These are phyloP conservation scores for Eucalyptus camaldulensis DNA, from an alignment of 345 rosid genomes.

Conservation along the genomic window DNA sequence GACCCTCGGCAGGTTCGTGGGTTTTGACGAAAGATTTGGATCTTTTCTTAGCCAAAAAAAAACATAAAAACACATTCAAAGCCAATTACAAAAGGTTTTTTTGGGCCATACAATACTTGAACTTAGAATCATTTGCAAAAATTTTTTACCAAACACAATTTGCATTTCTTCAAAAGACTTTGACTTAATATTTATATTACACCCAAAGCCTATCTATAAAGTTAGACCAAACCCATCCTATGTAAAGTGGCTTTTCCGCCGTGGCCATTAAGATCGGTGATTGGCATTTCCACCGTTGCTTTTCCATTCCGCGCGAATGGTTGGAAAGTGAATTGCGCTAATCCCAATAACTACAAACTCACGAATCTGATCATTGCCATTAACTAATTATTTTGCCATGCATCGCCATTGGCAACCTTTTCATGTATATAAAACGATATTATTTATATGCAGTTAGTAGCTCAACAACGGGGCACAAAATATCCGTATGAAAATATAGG, in stretches of 20 bases:
- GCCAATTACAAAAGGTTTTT: no score
- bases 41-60: no score
- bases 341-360: background rate
- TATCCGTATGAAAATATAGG: background rate
- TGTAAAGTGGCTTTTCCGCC: background rate
- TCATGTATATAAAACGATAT: background rate
- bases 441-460: background rate
- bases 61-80: no score
- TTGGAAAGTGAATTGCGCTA: background rate
- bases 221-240: no score
- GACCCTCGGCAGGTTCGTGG: accelerated
- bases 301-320: background rate
- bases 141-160: no score
- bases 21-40: no score
- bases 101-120: no score
- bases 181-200: no score
- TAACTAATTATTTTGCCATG: background rate
- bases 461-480: background rate
- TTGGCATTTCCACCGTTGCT: background rate
- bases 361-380: background rate
- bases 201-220: no score
- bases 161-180: no score
- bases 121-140: no score
- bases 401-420: background rate
- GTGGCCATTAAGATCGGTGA: background rate